A percentile compares a stretch with the other conserved stretches of the same genome.
These are phyloP conservation scores for Alopecurus myosuroides DNA, from an alignment of 176 grass and related monocot species.

Conservation along the genomic window DNA sequence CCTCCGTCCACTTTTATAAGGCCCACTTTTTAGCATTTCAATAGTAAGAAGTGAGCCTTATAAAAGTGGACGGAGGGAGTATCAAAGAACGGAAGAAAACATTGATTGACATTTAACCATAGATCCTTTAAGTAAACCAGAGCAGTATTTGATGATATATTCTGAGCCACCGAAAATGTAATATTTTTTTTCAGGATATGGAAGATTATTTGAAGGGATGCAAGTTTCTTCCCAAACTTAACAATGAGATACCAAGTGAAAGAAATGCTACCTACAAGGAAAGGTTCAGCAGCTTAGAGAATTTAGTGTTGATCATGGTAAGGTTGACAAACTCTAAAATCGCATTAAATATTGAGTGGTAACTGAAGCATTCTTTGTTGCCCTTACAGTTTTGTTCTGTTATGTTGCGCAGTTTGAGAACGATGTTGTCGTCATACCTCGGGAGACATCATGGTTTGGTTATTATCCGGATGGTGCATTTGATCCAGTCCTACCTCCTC, in stretches of 20 bases:
- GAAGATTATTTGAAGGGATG: slow-evolving; percentile 76
- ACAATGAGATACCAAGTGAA: slow-evolving; percentile 72
- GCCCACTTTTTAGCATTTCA: too few species aligned
- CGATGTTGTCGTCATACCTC: slow-evolving; percentile 74
- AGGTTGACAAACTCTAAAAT: slow-evolving; percentile 24
- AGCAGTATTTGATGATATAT: background rate
- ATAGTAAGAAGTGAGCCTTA: too few species aligned
- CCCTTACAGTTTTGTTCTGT: background rate
- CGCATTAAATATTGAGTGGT: background rate
- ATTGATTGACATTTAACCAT: background rate
- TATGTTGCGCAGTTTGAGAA: slow-evolving; percentile 58
- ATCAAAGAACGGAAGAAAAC: background rate
- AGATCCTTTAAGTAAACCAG: background rate
- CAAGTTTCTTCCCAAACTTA: slow-evolving; percentile 91
- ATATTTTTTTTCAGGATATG: slow-evolving; percentile 56
- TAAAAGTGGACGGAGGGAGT: too few species aligned
- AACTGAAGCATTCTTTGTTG: background rate
- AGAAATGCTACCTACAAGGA: slow-evolving; percentile 93
- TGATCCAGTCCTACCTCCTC: slow-evolving; percentile 46
- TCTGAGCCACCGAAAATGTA: background rate
- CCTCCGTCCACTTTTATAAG: too few species aligned
- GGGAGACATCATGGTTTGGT: slow-evolving; percentile 94
- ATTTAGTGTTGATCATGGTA: slow-evolving; percentile 95
- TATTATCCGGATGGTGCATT: slow-evolving; percentile 92
- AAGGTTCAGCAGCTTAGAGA: slow-evolving; percentile 80